Conservation (phyloP, 1,139 yeast species). For the Sugiyamaella pinicola region DNA sequence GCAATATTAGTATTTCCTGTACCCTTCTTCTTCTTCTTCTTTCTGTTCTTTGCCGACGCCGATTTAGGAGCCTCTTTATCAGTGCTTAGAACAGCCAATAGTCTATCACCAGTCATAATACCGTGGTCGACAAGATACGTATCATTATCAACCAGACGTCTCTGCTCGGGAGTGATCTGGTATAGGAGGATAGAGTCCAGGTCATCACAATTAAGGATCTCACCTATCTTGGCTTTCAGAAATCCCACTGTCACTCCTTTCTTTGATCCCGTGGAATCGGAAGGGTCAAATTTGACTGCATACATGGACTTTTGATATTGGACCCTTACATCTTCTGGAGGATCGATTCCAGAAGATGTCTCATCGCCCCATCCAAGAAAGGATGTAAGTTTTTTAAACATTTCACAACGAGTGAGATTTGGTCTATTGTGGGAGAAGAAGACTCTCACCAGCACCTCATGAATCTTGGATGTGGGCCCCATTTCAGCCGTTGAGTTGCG, state of each 20-base stretch:
- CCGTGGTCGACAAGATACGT: constrained; percentile 39
- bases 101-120: constrained; percentile 37
- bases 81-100: constrained; percentile 35
- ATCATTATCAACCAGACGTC: constrained; percentile 39
- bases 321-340: constrained; percentile 14
- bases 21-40: constrained; percentile 22
- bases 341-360: neutral
- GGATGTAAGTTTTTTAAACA: constrained; percentile 14
- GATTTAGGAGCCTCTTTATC: constrained; percentile 27
- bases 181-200: constrained; percentile 45
- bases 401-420: constrained; percentile 1
- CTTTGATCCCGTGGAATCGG: constrained; percentile 12
- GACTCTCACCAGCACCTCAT: too few species aligned
- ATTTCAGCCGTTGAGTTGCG: neutral
- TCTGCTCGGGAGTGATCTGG: constrained; percentile 33
- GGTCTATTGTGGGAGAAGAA: too few species aligned
- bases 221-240: constrained; percentile 49
- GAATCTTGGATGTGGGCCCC: too few species aligned
- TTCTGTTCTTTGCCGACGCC: constrained; percentile 11
- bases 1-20: constrained; percentile 19
- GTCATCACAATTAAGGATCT: constrained; percentile 53
- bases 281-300: constrained; percentile 16
- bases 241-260: constrained; percentile 59
- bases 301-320: constrained; percentile 22
- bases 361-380: constrained; percentile 14